Evolutionary conservation across 2,329 filamentous ascomycete genomes (phyloP).

Genomic region (Ophiocordyceps unilateralis): DNA sequence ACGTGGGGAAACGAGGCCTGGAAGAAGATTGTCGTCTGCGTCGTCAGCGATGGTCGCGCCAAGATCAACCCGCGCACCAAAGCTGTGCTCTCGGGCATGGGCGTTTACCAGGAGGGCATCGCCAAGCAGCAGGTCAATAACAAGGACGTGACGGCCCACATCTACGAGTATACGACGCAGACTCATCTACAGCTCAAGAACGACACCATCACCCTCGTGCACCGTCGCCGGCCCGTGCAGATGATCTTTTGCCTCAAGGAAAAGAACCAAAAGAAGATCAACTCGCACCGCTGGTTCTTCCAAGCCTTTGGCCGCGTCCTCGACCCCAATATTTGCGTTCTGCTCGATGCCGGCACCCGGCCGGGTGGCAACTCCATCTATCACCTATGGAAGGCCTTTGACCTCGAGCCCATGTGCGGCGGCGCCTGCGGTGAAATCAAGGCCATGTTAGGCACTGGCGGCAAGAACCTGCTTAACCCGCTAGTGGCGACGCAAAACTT

Average conservation of each 20-base stretch:
- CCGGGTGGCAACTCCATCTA: slow-evolving; percentile 92
- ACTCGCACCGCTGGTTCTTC: slow-evolving; percentile 98
- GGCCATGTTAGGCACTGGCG: slow-evolving; percentile 74
- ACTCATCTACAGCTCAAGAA: slow-evolving; percentile 82
- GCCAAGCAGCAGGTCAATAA: slow-evolving; percentile 95
- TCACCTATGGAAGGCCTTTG: slow-evolving; percentile 96
- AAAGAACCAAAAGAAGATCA: slow-evolving; percentile 99
- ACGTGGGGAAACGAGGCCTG: slow-evolving; percentile 97
- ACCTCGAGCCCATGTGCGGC: slow-evolving; percentile 92
- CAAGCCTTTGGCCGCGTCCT: slow-evolving; percentile 84
- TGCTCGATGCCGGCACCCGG: slow-evolving; percentile 90
- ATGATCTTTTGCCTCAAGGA: slow-evolving; percentile 97
- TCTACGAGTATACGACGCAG: slow-evolving; percentile 89
- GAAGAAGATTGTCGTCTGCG: slow-evolving; percentile 99
- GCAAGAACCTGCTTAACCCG: slow-evolving; percentile 81
- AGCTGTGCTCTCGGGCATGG: slow-evolving; percentile 79
- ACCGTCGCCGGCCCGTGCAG: slow-evolving; percentile 79
- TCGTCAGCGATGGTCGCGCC: slow-evolving; percentile 89
- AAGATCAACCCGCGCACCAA: slow-evolving; percentile 91
- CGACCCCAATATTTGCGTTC: slow-evolving; percentile 89
- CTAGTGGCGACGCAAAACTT: slow-evolving; percentile 95
- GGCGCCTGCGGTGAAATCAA: slow-evolving; percentile 98
- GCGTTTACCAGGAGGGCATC: slow-evolving; percentile 95
- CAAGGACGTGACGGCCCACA: slow-evolving; percentile 91
- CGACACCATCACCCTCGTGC: slow-evolving; percentile 67